Evolutionary conservation across 2,329 filamentous ascomycete species (phyloP).

Genomic region (Aureobasidium zeae): DNA sequence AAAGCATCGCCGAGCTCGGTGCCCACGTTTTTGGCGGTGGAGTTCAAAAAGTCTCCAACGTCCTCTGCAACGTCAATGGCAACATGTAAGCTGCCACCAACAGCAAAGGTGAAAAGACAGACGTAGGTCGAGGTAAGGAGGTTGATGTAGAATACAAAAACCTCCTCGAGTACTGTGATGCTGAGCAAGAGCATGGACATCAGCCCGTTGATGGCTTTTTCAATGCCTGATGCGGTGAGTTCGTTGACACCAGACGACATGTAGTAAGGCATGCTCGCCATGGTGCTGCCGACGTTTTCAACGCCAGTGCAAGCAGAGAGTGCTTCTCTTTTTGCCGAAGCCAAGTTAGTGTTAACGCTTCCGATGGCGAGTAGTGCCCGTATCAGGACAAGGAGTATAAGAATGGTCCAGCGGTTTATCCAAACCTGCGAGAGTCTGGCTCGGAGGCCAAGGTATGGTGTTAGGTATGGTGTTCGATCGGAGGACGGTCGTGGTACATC

Average conservation of each 20-base stretch:
- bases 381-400: conserved; percentile 75
- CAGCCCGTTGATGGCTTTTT: conserved; percentile 69
- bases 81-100: conserved; percentile 68
- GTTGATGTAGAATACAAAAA: conserved; percentile 87
- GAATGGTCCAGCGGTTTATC: conserved; percentile 94
- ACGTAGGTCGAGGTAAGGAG: conserved; percentile 83
- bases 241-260: conserved; percentile 82
- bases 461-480: conserved; percentile 61
- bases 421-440: conserved; percentile 89
- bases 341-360: conserved; percentile 64
- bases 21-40: conserved; percentile 49
- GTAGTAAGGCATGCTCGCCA: conserved; percentile 98
- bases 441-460: conserved; percentile 83
- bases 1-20: conserved; percentile 41
- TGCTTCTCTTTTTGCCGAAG: conserved; percentile 67
- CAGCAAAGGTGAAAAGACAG: conserved; percentile 76
- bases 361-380: conserved; percentile 68
- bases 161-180: conserved; percentile 73
- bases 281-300: conserved; percentile 82
- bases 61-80: conserved; percentile 55
- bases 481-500: conserved; percentile 47
- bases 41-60: conserved; percentile 52
- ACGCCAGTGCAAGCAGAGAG: conserved; percentile 84
- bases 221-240: conserved; percentile 68
- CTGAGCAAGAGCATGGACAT: conserved; percentile 69